Percentiles rank a stretch among this genome's conserved stretches.
These are phyloP conservation scores for Boletus sp. DNA, from an alignment of 768 basidiomycete species.

Conservation along the genomic window DNA sequence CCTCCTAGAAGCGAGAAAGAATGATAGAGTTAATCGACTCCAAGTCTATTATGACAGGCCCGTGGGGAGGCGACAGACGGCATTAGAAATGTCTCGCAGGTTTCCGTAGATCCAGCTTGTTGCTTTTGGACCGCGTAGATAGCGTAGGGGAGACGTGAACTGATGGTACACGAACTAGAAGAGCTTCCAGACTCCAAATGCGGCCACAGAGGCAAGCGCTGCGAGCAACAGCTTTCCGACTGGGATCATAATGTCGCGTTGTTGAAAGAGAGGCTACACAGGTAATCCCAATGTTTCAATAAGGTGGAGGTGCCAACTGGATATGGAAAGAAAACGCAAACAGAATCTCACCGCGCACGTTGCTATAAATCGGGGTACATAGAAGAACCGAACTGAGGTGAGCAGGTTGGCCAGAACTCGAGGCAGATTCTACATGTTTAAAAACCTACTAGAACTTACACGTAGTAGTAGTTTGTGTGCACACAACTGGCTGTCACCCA, in stretches of 20 bases:
- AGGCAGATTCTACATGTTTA: too few species aligned
- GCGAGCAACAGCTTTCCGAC: background rate
- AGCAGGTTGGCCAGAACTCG: too few species aligned
- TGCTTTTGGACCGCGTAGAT: constrained; percentile 45
- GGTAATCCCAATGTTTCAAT: too few species aligned
- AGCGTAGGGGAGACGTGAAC: constrained; percentile 42
- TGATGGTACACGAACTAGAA: constrained; percentile 28
- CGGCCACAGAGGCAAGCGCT: background rate
- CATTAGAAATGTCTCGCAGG: constrained; percentile 42
- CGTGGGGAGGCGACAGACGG: constrained; percentile 26
- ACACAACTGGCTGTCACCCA: too few species aligned
- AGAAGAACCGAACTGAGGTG: too few species aligned
- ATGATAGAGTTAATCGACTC: background rate
- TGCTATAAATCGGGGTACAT: too few species aligned
- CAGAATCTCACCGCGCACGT: too few species aligned
- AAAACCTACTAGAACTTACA: too few species aligned
- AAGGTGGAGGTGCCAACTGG: too few species aligned
- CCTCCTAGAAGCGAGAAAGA: constrained; percentile 1
- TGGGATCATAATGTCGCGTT: constrained; percentile 5
- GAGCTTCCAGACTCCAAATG: constrained; percentile 8
- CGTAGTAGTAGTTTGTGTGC: too few species aligned
- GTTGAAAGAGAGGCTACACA: background rate
- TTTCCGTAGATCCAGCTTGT: constrained; percentile 48
- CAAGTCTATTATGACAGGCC: background rate
- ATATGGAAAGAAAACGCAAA: too few species aligned